These are phyloP conservation scores for Penicillium sp. DNA, from an alignment of 2,329 filamentous ascomycete genomes.

Conservation along the genomic window DNA sequence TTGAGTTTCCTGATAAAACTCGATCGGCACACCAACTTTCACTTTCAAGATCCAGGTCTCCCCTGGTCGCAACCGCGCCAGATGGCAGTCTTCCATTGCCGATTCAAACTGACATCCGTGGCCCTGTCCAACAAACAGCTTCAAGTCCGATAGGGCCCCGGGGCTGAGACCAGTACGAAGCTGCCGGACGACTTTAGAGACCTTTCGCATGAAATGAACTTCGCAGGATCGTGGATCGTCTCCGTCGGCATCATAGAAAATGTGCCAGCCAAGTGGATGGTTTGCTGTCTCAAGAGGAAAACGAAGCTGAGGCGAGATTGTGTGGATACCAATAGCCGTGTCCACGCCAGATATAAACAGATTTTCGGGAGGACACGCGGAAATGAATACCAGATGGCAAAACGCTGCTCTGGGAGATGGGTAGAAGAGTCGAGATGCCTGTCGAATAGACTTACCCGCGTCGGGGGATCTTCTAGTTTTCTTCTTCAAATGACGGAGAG, in stretches of 20 bases:
- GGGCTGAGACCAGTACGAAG: constrained; percentile 30
- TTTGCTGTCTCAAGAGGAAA: constrained; percentile 18
- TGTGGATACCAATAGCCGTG: constrained; percentile 33
- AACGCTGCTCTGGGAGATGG: constrained; percentile 24
- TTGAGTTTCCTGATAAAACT: constrained; percentile 4
- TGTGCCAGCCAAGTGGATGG: constrained; percentile 29
- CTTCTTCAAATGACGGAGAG: constrained; percentile 12
- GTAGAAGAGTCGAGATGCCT: constrained; percentile 25
- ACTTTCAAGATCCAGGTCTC: constrained; percentile 33
- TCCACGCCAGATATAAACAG: constrained; percentile 23
- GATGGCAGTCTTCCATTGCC: constrained; percentile 17
- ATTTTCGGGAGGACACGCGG: constrained; percentile 18
- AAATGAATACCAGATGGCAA: constrained; percentile 37
- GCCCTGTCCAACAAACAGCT: constrained; percentile 22
- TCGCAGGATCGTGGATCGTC: constrained; percentile 12
- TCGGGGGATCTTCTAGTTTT: constrained; percentile 6
- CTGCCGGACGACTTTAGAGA: constrained; percentile 25
- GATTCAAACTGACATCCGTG: constrained; percentile 26
- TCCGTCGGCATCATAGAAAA: constrained; percentile 21
- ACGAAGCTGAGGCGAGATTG: constrained; percentile 29
- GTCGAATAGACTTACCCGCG: constrained; percentile 23
- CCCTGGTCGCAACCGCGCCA: constrained; percentile 28
- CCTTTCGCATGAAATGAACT: constrained; percentile 20
- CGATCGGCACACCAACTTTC: constrained; percentile 22
- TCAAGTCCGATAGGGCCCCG: constrained; percentile 26